Percentiles rank a stretch among this genome's conserved stretches.
These are phyloP conservation scores for Setaria viridis DNA, from an alignment of 202 grass and related monocot species.

Conservation along the genomic window DNA sequence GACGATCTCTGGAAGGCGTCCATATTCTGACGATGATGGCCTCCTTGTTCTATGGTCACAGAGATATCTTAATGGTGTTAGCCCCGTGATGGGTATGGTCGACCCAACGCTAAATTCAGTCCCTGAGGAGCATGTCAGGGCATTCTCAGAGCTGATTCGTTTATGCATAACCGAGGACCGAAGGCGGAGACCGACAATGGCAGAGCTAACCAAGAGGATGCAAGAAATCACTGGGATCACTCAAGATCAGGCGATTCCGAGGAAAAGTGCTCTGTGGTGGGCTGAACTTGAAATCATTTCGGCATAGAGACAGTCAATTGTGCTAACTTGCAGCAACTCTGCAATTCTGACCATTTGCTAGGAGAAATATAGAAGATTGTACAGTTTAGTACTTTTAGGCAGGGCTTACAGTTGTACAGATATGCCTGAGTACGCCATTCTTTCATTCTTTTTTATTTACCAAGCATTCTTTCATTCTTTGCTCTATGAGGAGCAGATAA, in stretches of 20 bases:
- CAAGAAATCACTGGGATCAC: slow-evolving; percentile 70
- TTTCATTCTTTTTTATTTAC: slow-evolving; percentile 26
- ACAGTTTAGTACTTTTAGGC: slow-evolving; percentile 44
- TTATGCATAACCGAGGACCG: slow-evolving; percentile 61
- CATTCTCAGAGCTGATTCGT: slow-evolving; percentile 58
- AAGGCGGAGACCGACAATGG: slow-evolving; percentile 54
- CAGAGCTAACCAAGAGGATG: slow-evolving; percentile 62
- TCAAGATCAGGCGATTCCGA: slow-evolving; percentile 56
- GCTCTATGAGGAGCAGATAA: not conserved
- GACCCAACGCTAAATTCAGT: slow-evolving; percentile 75
- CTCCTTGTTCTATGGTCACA: slow-evolving; percentile 82
- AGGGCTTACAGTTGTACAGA: slow-evolving; percentile 40
- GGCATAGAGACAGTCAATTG: slow-evolving; percentile 13
- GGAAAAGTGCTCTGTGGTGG: slow-evolving; percentile 72
- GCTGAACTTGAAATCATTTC: slow-evolving; percentile 89
- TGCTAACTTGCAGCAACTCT: not conserved
- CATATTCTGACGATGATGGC: slow-evolving; percentile 74
- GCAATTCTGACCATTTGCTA: slow-evolving; percentile 14
- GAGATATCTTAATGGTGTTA: slow-evolving; percentile 70
- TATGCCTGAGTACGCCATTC: slow-evolving; percentile 33
- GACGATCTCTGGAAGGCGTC: slow-evolving; percentile 82
- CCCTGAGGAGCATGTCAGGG: slow-evolving; percentile 56
- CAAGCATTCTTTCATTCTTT: slow-evolving; percentile 50
- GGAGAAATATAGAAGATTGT: slow-evolving; percentile 27
- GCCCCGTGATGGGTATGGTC: slow-evolving; percentile 67